phyloP scores from a whole-genome alignment of 2,329 filamentous ascomycete species.

The Ascochyta pisi region DNA sequence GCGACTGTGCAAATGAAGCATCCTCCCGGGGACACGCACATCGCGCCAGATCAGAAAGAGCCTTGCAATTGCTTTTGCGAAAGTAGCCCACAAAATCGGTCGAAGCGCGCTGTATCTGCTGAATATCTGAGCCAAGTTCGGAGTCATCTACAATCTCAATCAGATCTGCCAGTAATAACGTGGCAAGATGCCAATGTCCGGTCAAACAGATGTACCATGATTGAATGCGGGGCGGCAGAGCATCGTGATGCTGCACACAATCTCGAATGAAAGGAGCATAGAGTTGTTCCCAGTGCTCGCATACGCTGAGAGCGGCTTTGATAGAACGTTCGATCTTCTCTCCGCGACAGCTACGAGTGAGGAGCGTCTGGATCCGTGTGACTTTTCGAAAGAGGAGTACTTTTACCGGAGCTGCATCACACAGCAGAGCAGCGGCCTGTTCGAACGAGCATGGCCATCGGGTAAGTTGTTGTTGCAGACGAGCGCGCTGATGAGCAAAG shows the following conservation, averaged over 20 bases:
- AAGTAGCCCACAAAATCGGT: slow-evolving; percentile 51
- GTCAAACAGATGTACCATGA: slow-evolving; percentile 67
- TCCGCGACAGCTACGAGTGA: slow-evolving; percentile 50
- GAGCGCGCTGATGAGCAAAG: slow-evolving; percentile 42
- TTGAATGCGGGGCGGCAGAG: slow-evolving; percentile 61
- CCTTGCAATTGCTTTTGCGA: slow-evolving; percentile 53
- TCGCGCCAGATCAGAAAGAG: slow-evolving; percentile 58
- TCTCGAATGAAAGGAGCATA: slow-evolving; percentile 62
- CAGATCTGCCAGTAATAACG: slow-evolving; percentile 62
- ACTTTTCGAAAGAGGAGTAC: slow-evolving; percentile 65
- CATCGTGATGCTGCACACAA: slow-evolving; percentile 58
- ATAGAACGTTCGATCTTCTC: slow-evolving; percentile 59
- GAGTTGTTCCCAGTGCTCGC: slow-evolving; percentile 62
- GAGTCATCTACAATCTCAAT: slow-evolving; percentile 59
- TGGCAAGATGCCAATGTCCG: slow-evolving; percentile 65
- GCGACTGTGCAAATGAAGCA: slow-evolving; percentile 40
- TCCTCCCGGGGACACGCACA: slow-evolving; percentile 51
- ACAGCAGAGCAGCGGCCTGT: slow-evolving; percentile 58
- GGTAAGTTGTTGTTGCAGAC: slow-evolving; percentile 26
- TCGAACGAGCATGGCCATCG: slow-evolving; percentile 64
- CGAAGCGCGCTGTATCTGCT: slow-evolving; percentile 34
- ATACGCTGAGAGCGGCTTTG: slow-evolving; percentile 57
- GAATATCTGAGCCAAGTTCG: slow-evolving; percentile 29
- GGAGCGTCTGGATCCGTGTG: slow-evolving; percentile 61
- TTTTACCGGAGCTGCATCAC: slow-evolving; percentile 64